These are phyloP conservation scores for Lagerstroemia fauriei DNA, from an alignment of 441 rosid genomes.

Conservation along the genomic window DNA sequence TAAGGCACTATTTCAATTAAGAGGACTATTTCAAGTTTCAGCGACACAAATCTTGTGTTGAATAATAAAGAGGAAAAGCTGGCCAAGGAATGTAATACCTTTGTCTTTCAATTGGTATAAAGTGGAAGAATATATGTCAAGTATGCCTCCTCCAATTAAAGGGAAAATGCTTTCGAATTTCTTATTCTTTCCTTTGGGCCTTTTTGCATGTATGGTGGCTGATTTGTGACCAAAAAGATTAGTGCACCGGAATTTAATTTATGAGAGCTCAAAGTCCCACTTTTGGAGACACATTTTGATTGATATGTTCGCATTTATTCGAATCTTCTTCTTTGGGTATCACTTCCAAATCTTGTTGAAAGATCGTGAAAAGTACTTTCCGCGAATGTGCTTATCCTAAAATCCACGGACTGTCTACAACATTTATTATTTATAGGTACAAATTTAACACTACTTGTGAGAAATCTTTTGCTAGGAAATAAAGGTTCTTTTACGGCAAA, in stretches of 20 bases:
- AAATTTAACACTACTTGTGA: too few relatives aligned
- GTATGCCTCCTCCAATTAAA: background rate
- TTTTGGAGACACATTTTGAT: background rate
- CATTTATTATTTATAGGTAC: too few relatives aligned
- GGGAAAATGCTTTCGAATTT: background rate
- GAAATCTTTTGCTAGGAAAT: too few relatives aligned
- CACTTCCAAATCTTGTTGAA: too few relatives aligned
- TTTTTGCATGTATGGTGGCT: background rate
- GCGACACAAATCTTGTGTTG: background rate
- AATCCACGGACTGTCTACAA: too few relatives aligned
- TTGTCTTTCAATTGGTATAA: background rate
- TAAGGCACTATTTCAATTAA: too few relatives aligned
- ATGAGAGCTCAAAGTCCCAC: background rate
- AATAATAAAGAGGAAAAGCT: background rate
- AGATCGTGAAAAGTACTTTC: too few relatives aligned
- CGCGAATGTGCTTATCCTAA: too few relatives aligned
- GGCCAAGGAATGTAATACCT: background rate
- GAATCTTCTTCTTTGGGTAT: too few relatives aligned
- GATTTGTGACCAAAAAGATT: background rate
- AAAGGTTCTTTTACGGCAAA: too few relatives aligned
- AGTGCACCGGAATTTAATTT: background rate
- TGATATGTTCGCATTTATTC: background rate
- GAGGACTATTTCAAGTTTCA: too few relatives aligned
- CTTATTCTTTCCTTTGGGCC: background rate
- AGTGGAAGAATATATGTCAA: slow-evolving; percentile 8